A percentile compares a stretch with the other conserved stretches of the same genome.
phyloP scores from a whole-genome alignment of 2,329 filamentous ascomycete species.

The Huntiella savannae region DNA sequence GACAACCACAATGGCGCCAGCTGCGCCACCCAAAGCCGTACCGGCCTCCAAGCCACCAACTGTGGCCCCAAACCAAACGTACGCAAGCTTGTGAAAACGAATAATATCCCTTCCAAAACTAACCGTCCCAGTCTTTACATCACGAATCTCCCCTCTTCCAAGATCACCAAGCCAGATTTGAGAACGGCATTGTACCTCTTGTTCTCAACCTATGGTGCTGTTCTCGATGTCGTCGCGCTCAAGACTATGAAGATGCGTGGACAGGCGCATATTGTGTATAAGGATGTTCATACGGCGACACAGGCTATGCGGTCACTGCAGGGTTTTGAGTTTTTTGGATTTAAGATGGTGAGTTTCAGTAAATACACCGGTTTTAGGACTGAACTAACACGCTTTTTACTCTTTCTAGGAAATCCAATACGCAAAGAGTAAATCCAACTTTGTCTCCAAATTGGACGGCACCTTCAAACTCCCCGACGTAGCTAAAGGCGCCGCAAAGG shows the following conservation, averaged over 20 bases:
- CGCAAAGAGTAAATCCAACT: conserved; percentile 73
- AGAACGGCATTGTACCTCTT: conserved; percentile 78
- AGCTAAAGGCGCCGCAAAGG: conserved; percentile 30
- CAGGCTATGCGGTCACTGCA: conserved; percentile 83
- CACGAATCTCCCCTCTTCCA: conserved; percentile 66
- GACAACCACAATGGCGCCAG: conserved; percentile 5
- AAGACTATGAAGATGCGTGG: conserved; percentile 88
- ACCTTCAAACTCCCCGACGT: conserved; percentile 55
- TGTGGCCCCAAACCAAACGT: conserved; percentile 58
- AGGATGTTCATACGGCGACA: conserved; percentile 77
- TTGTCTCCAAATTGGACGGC: conserved; percentile 78
- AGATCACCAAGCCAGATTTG: conserved; percentile 76
- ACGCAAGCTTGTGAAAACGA: conserved; percentile 19
- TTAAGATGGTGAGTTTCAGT: conserved; percentile 51
- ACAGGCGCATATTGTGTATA: conserved; percentile 82
- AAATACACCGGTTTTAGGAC: background rate
- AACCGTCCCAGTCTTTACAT: conserved; percentile 54
- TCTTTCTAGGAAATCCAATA: conserved; percentile 62
- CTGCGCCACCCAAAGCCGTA: conserved; percentile 3
- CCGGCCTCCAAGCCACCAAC: conserved; percentile 28
- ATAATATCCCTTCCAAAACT: background rate
- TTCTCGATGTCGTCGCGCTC: conserved; percentile 78
- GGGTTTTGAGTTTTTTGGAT: conserved; percentile 69
- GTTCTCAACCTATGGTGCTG: conserved; percentile 81
- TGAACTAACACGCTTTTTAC: background rate